Evolutionary conservation across 345 rosid genomes (phyloP), one percentile per base, ranked within the genome.

Genomic region (Salix purpurea): DNA sequence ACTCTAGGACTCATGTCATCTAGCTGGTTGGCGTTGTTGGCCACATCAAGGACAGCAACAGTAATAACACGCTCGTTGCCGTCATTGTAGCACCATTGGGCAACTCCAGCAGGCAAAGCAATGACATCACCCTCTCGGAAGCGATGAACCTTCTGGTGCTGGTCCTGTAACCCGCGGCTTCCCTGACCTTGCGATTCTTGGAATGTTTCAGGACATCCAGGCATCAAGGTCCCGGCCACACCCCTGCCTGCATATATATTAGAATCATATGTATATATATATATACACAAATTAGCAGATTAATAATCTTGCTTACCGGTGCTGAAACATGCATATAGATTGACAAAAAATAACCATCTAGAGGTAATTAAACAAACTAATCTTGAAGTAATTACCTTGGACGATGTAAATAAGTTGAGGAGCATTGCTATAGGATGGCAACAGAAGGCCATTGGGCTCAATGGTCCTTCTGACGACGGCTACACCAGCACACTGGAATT

Each of bases 151-250:
- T 78, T 90, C 83, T 91, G 91, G 87, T 91, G 90, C 80, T 79
- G 87, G 58, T 92, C 95, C 54, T 70, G 77, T 76, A 78, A 85
- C 14, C 75, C 69, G 1, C 80, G 69, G 28, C 81, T 48, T 10
- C 77, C 79, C 69, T 73, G 82, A 19, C 76, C 80, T 16, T 64
- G 44, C 36, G 85, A 40, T 81, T 80, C 88, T 73, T 89, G 88
- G 86, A 70, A 89, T 9, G 94, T 91, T 84, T 89, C 96, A 40
- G 94, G 88, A 46, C 93, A 93, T 26, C 93, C 94, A 4, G 96
- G 85, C 61, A 88, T 60, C 70, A 85, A 71, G 36, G 70, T 69
- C 0, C 91, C 89, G 62, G 75, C 62, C 7, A 88, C 54, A 56
- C 96, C 94, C 58, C 46, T 74, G 60, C 93, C 94, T 86, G 77